phyloP scores from a whole-genome alignment of 306 rosid genomes.

The Abrus precatorius region DNA sequence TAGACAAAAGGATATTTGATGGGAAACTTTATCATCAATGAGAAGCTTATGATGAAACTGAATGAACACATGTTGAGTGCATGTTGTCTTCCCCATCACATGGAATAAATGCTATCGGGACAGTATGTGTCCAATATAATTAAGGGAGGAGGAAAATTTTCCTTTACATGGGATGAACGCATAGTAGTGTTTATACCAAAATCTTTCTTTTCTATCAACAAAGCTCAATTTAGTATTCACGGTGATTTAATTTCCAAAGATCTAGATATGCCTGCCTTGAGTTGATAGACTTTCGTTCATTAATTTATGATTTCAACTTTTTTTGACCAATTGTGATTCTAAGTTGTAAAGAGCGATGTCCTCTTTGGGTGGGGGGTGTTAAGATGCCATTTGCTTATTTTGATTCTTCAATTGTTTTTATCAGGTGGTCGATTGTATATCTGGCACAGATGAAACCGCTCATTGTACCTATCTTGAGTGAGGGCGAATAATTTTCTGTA shows the following conservation, averaged over 20 bases:
- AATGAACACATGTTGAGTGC: background rate
- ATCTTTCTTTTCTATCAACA: background rate
- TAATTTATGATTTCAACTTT: background rate
- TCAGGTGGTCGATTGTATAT: constrained; percentile 96
- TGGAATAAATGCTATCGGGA: background rate
- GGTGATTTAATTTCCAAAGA: background rate
- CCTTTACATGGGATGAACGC: background rate
- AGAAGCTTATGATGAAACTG: background rate
- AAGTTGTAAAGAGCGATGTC: background rate
- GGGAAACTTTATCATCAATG: background rate
- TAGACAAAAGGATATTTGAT: background rate
- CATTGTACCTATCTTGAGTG: constrained; percentile 86
- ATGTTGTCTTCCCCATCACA: constrained; percentile 23
- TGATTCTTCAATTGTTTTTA: constrained; percentile 26
- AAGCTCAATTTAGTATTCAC: background rate
- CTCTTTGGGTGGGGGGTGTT: background rate
- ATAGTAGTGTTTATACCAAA: background rate
- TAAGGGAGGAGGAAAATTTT: background rate
- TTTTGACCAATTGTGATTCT: background rate
- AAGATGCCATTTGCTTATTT: background rate
- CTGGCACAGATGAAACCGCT: constrained; percentile 95
- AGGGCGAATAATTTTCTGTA: constrained; percentile 60
- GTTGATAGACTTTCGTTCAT: background rate
- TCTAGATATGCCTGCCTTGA: background rate
- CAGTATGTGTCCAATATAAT: constrained; percentile 1